These are phyloP conservation scores for Aspergillus tamarii DNA, from an alignment of 2,329 filamentous ascomycete genomes.

Conservation along the genomic window DNA sequence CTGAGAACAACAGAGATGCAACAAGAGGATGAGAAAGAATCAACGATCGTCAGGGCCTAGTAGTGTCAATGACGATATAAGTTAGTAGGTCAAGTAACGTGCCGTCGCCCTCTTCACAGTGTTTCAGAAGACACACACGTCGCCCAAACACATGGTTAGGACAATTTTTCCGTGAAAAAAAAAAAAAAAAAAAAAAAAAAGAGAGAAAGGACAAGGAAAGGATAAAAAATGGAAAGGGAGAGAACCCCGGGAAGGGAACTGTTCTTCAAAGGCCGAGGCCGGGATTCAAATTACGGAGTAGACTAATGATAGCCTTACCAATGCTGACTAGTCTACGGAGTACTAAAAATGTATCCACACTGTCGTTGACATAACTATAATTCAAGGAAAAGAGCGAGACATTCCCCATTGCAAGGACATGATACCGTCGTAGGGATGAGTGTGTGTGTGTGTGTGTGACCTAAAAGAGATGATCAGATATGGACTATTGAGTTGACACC, in stretches of 20 bases:
- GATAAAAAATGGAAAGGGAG: neutral
- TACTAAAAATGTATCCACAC: neutral
- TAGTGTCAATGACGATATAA: neutral
- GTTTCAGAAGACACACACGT: neutral
- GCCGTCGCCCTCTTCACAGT: neutral
- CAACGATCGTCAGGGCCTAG: neutral
- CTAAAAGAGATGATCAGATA: neutral
- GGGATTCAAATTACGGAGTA: too few species aligned
- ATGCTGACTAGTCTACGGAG: neutral
- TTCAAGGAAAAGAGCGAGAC: neutral
- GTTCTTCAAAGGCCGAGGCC: neutral
- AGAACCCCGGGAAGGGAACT: neutral
- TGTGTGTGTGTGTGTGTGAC: neutral
- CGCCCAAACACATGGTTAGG: neutral
- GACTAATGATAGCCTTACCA: neutral
- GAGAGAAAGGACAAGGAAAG: neutral
- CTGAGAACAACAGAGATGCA: neutral
- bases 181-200: neutral
- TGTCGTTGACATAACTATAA: neutral
- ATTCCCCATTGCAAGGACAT: neutral
- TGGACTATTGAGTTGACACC: slow-evolving; percentile 1
- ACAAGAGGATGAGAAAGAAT: neutral
- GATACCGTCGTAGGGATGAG: neutral
- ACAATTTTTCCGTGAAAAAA: neutral
- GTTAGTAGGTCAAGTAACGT: neutral